Conservation (phyloP, 352 stramenopile species). For the Phytophthora gonapodyides region DNA sequence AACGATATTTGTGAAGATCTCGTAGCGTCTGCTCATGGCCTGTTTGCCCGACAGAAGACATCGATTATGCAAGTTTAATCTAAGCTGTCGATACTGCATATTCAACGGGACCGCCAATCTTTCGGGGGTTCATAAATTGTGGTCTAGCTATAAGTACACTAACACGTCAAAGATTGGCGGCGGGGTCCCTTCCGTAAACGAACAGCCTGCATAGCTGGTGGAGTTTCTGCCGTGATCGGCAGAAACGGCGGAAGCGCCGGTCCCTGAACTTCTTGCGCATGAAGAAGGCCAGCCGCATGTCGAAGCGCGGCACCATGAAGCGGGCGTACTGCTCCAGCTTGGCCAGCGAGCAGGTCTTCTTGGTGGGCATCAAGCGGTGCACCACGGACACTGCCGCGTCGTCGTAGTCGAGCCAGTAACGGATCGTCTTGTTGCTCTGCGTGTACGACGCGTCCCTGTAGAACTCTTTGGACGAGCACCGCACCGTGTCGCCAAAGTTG, state of each 20-base stretch:
- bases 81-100: no score
- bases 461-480: constrained; percentile 16
- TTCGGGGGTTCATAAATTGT: no score
- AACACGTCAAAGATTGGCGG: no score
- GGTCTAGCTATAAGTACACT: no score
- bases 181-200: neutral
- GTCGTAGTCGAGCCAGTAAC: constrained; percentile 7
- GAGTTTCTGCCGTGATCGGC: constrained; percentile 21
- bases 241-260: constrained; percentile 16
- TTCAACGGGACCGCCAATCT: no score
- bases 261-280: constrained; percentile 25
- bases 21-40: no score
- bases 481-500: constrained; percentile 6
- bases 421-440: constrained; percentile 13
- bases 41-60: no score
- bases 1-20: no score
- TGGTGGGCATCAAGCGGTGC: constrained; percentile 17
- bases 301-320: constrained; percentile 18
- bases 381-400: constrained; percentile 4
- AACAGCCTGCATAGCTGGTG: constrained; percentile 14
- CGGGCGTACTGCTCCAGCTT: constrained; percentile 8
- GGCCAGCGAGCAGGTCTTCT: constrained; percentile 20
- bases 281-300: constrained; percentile 9
- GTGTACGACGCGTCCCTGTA: constrained; percentile 24
- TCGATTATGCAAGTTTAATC: no score